These are phyloP conservation scores for Termitomyces sp. DNA, from an alignment of 768 basidiomycete species.

Conservation along the genomic window DNA sequence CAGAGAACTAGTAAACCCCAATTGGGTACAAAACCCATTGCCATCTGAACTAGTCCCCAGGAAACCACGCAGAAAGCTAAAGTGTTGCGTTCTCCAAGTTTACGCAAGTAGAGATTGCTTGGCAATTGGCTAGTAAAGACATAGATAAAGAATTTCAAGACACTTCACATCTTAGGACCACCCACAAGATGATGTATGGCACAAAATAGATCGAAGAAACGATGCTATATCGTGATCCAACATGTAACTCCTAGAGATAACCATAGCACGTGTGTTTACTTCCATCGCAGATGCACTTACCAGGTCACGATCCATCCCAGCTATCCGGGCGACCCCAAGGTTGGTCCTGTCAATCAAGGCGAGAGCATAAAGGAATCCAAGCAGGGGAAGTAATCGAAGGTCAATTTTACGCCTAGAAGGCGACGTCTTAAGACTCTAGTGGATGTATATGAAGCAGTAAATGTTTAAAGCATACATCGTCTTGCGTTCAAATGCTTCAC, in stretches of 20 bases:
- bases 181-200: conserved; percentile 42
- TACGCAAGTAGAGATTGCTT: conserved; percentile 37
- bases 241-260: conserved; percentile 24
- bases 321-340: conserved; percentile 26
- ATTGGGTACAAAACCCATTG: conserved; percentile 39
- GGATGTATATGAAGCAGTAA: background rate
- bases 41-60: conserved; percentile 39
- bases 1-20: conserved; percentile 36
- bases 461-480: conserved; percentile 11
- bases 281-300: conserved; percentile 10
- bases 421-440: background rate
- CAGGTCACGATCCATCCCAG: conserved; percentile 30
- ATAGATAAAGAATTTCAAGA: background rate
- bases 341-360: conserved; percentile 30
- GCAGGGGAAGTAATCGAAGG: conserved; percentile 28
- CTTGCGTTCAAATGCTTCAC: conserved; percentile 10
- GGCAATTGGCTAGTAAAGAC: conserved; percentile 31
- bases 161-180: background rate
- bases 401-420: conserved; percentile 24
- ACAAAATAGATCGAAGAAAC: conserved; percentile 40
- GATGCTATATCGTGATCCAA: conserved; percentile 39
- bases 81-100: conserved; percentile 34
- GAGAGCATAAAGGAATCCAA: conserved; percentile 27
- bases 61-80: conserved; percentile 35
- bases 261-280: background rate